Percentiles rank a stretch among this genome's conserved stretches.
Evolutionary conservation across 495 filamentous ascomycete species (phyloP).

Genomic region (Hypoxylon intermedium): DNA sequence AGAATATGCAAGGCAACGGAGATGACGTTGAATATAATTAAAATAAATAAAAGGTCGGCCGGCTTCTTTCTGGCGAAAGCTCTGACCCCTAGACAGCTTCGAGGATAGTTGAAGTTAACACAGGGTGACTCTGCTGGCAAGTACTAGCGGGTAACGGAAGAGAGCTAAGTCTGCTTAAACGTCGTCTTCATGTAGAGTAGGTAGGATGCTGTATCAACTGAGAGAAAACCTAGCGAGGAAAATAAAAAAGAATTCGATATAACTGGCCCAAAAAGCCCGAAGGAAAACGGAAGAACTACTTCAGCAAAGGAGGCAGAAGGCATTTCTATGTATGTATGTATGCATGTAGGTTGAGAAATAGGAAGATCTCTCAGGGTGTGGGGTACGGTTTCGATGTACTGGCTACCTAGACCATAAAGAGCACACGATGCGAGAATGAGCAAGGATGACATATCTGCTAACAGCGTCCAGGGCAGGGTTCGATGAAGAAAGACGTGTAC

Average conservation of each 20-base stretch:
- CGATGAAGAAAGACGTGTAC: conserved; percentile 29
- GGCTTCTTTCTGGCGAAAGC: too few relatives aligned
- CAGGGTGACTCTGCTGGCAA: too few relatives aligned
- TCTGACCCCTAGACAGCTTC: background rate
- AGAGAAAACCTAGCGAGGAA: too few relatives aligned
- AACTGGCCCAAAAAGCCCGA: conserved; percentile 8
- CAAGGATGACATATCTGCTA: conserved; percentile 38
- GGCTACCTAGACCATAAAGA: conserved; percentile 43
- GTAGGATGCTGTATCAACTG: too few relatives aligned
- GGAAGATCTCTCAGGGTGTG: conserved; percentile 37
- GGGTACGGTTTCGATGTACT: conserved; percentile 42
- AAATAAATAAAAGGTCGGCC: too few relatives aligned
- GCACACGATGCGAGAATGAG: conserved; percentile 42
- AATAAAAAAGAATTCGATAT: background rate
- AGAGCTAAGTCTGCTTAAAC: too few relatives aligned
- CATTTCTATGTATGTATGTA: conserved; percentile 21
- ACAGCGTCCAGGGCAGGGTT: conserved; percentile 28
- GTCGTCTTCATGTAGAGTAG: too few relatives aligned
- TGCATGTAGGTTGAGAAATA: conserved; percentile 16
- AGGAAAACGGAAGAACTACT: conserved; percentile 8
- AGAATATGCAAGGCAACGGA: too few relatives aligned
- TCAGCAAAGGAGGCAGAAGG: conserved; percentile 24
- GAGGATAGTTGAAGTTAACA: background rate
- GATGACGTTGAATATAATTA: too few relatives aligned
- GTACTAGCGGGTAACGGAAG: too few relatives aligned